Conservation (phyloP, 202 grass and related monocot genomes). For the Musa balbisiana region DNA sequence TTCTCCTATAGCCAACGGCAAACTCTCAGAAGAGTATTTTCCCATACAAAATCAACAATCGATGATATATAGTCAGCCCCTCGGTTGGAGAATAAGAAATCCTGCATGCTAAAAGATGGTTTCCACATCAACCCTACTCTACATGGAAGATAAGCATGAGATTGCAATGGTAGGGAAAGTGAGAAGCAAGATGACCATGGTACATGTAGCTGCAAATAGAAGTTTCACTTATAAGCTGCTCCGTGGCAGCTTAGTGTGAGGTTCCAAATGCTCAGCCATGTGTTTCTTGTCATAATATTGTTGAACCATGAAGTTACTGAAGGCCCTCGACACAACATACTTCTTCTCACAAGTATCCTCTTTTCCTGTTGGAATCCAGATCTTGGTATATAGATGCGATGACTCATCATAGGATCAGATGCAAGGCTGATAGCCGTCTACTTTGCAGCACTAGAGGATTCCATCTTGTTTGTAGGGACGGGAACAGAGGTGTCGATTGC, state of each 20-base stretch:
- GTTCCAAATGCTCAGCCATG: neutral
- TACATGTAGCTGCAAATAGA: neutral
- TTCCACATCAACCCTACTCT: neutral
- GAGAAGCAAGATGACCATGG: neutral
- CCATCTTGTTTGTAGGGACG: constrained; percentile 9
- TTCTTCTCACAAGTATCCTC: too few relatives aligned
- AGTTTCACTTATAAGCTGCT: neutral
- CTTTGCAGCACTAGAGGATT: neutral
- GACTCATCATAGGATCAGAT: neutral
- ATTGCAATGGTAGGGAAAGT: too few relatives aligned
- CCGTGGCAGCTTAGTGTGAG: neutral
- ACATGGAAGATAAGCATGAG: too few relatives aligned
- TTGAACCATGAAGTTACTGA: neutral
- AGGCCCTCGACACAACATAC: neutral
- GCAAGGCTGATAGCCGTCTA: neutral
- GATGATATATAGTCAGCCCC: too few relatives aligned
- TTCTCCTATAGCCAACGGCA: too few relatives aligned
- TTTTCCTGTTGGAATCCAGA: neutral
- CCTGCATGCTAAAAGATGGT: too few relatives aligned
- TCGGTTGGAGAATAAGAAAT: too few relatives aligned
- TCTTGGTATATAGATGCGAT: neutral
- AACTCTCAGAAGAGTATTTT: too few relatives aligned
- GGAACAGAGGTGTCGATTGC: constrained; percentile 20
- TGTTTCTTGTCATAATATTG: neutral
- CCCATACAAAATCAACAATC: too few relatives aligned